These are phyloP conservation scores for Candida tammaniensis DNA, from an alignment of 805 yeast genomes.

Conservation along the genomic window DNA sequence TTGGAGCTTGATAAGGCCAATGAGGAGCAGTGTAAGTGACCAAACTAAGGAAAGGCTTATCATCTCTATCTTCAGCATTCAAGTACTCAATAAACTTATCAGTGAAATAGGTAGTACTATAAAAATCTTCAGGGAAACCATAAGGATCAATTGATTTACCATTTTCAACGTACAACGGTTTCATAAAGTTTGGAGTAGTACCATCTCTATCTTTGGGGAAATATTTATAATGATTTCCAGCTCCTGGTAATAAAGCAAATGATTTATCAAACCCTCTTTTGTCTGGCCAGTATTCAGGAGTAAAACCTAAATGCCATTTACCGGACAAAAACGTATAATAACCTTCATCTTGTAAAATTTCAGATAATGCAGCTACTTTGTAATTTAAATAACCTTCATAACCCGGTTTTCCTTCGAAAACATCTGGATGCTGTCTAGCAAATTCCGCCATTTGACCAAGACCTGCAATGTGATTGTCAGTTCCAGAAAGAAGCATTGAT, in stretches of 20 bases:
- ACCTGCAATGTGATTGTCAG: constrained; percentile 62
- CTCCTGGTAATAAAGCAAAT: constrained; percentile 52
- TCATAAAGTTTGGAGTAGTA: constrained; percentile 30
- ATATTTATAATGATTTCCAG: constrained; percentile 54
- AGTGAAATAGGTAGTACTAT: constrained; percentile 45
- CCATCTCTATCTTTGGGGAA: constrained; percentile 32
- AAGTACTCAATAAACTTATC: constrained; percentile 40
- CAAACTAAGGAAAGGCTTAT: constrained; percentile 52
- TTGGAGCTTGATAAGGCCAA: constrained; percentile 65
- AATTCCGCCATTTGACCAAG: constrained; percentile 57
- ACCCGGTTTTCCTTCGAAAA: constrained; percentile 46
- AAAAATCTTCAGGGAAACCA: constrained; percentile 45
- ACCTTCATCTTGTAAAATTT: constrained; percentile 45
- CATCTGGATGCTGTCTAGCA: constrained; percentile 33
- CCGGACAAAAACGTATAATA: constrained; percentile 54
- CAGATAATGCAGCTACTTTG: constrained; percentile 52
- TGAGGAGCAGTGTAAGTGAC: constrained; percentile 65
- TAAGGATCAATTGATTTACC: constrained; percentile 35
- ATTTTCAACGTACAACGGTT: constrained; percentile 39
- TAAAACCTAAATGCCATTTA: constrained; percentile 59
- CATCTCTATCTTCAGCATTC: constrained; percentile 25
- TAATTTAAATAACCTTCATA: constrained; percentile 54
- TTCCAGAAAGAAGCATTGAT: constrained; percentile 58
- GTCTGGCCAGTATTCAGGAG: constrained; percentile 46
- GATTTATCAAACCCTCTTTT: constrained; percentile 50